Evolutionary conservation across 2,329 filamentous ascomycete genomes (phyloP).

Genomic region (Fusarium napiforme): DNA sequence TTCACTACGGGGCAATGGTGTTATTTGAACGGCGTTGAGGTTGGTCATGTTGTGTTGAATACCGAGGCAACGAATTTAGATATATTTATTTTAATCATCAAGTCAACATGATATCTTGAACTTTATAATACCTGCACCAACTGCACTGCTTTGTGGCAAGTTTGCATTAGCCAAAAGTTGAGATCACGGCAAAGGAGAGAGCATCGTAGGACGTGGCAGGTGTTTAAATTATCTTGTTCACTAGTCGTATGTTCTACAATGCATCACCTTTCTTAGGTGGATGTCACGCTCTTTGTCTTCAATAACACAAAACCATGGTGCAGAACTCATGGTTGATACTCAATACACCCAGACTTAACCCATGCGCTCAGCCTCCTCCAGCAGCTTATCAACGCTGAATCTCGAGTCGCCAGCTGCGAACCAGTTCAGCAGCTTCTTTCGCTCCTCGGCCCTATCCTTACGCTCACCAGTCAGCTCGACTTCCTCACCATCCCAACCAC

Average conservation of each 20-base stretch:
- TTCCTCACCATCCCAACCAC: slow-evolving; percentile 66
- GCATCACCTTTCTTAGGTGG: not conserved
- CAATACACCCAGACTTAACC: slow-evolving; percentile 51
- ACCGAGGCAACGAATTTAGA: not conserved
- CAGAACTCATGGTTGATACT: not conserved
- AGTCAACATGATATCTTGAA: not conserved
- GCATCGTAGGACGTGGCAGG: not conserved
- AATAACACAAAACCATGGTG: not conserved
- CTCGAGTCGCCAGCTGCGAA: slow-evolving; percentile 81
- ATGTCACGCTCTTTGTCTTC: not conserved
- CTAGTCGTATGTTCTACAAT: slow-evolving; percentile 28
- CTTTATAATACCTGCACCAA: not conserved
- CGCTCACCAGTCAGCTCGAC: slow-evolving; percentile 51
- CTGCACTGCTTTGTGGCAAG: not conserved
- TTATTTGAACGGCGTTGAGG: slow-evolving; percentile 6
- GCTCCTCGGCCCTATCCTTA: slow-evolving; percentile 68
- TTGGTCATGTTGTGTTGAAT: not conserved
- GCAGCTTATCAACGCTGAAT: slow-evolving; percentile 85
- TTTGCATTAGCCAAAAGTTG: too few species aligned
- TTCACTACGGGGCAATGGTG: not conserved
- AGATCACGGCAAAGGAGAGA: slow-evolving; percentile 51
- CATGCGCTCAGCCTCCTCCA: slow-evolving; percentile 90
- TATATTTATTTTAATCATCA: not conserved
- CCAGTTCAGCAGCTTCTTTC: slow-evolving; percentile 79
- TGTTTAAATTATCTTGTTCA: slow-evolving; percentile 13